Percentiles rank a stretch among this genome's conserved stretches.
These are phyloP conservation scores for Ceratobasidium sp. DNA, from an alignment of 1,284 basidiomycete species.

Conservation along the genomic window DNA sequence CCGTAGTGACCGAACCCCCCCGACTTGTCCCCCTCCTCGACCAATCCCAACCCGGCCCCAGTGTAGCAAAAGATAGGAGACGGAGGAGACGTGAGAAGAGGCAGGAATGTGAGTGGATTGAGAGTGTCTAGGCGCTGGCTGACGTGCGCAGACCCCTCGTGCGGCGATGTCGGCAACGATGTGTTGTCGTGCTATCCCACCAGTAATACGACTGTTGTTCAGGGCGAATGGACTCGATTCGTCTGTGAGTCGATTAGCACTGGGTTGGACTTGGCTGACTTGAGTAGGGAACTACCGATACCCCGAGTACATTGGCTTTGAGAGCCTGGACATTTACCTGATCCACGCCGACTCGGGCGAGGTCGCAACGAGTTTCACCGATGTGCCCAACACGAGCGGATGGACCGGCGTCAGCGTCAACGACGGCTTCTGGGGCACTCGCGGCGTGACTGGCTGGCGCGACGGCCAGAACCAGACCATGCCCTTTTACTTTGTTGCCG, in stretches of 20 bases:
- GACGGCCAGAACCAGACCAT: conserved; percentile 60
- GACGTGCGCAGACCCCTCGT: conserved; percentile 45
- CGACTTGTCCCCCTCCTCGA: conserved; percentile 1
- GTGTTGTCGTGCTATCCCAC: conserved; percentile 75
- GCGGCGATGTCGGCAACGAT: conserved; percentile 59
- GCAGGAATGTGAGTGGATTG: conserved; percentile 19
- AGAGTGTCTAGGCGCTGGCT: neutral
- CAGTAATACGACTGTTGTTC: conserved; percentile 58
- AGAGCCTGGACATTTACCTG: conserved; percentile 69
- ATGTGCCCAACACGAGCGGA: conserved; percentile 60
- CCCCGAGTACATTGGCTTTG: conserved; percentile 51
- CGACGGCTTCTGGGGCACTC: conserved; percentile 73
- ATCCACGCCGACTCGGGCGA: conserved; percentile 67
- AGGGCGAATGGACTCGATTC: conserved; percentile 73
- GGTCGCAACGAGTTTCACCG: conserved; percentile 54
- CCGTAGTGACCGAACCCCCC: conserved; percentile 13
- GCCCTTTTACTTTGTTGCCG: conserved; percentile 76
- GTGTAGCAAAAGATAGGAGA: neutral
- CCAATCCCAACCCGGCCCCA: conserved; percentile 16
- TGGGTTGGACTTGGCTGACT: conserved; percentile 4
- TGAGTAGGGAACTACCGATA: conserved; percentile 59
- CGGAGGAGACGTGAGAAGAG: conserved; percentile 19
- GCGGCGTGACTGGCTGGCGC: conserved; percentile 58
- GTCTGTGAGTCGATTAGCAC: conserved; percentile 63
- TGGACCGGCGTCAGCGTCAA: conserved; percentile 62